Evolutionary conservation across 2,329 filamentous ascomycete species (phyloP), one percentile per base, ranked within the genome.

Genomic region (Verticillium dahliae): DNA sequence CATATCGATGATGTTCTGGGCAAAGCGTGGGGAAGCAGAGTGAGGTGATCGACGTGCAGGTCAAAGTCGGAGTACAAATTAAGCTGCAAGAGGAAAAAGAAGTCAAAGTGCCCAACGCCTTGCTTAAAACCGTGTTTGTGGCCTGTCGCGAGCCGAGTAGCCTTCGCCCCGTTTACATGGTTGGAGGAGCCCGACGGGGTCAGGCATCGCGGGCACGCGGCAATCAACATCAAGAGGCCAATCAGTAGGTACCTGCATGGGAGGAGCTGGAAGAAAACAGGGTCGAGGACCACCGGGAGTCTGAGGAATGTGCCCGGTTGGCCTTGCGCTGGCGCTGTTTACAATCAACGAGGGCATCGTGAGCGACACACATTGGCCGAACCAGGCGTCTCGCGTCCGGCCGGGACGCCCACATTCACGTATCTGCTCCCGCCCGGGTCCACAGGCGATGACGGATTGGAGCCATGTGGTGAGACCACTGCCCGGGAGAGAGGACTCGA

Each of bases 161-260:
- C 56, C 6, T 6, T 27, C 56, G 56, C 56, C 56, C 37, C 38
- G 18, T 37, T 15, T 18, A 27, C 58, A 41, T 59, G 58, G 41
- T 55, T 59, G 58, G 58, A 22, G 11, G 39, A 35, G 58, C 58
- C 58, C 41, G 58, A 59, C 58, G 27, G 33, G 39, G 34, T 59
- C 34, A 45, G 58, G 58, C 58, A 59, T 37, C 58, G 33, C 15
- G 22, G 31, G 38, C 57, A 45, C 7, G 22, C 15, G 56, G 56
- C 10, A 38, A 58, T 5, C 34, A 39, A 38, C 56, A 58, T 15
- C 18, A 37, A 14, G 33, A n/a, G 45, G 45, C 58, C 41, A 59
- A 59, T 59, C 58, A 58, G 27, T 41, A 45, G 58, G 58, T 59
- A 59, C 41, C 58, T 59, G 58, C 58, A 59, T 59, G 10, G 41